Base-by-base conservation (phyloP, 164 flowering plant genomes). In the Vitis amurensis region DNA sequence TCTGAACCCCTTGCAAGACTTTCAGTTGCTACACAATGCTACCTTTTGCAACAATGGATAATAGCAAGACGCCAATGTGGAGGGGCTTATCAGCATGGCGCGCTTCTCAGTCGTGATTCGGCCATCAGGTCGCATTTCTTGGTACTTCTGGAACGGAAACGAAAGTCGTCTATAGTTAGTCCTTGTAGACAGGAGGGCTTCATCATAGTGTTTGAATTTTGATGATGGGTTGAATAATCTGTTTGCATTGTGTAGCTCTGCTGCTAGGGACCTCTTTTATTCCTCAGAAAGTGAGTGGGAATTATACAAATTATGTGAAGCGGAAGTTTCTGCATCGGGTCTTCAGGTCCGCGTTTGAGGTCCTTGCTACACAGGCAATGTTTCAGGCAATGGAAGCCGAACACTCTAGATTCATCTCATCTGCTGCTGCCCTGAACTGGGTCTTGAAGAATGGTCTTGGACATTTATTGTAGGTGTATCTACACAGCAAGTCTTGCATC, bases 331-430 rank as follows among this genome's bases (percentile, higher is more conserved):
- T 91, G 79, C 97, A 92, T 76, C 76, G 94, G 17, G 83, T 92
- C 66, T 92, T 83, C 75, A 91, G 98, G 72, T 94, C 98, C 37
- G 89, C 97, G 1, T 89, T 92, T 30, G 97, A 88, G 68, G 97
- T 91, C 75, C 89, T 92, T 61, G 97, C 97, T 15, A 94, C 98
- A 70, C 98, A 92, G 97, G 97, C 98, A 47, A 89, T 94, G 98
- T 91, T 94, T 78, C 84, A 95, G 66, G 98, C 98, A 17, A 92
- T 94, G 63, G 98, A 97, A 62, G 69, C 92, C 76, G 97, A 97
- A 19, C 82, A 85, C 58, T 82, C 90, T 11, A 86, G 79, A 16
- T 85, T 97, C 9, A 90, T 94, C 55, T 80, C 97, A 16, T 87
- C 97, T 10, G 94, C 98, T 30, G 98, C 98, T 49, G 97, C 98